These are phyloP conservation scores for Pezicula carpinea DNA, from an alignment of 2,329 filamentous ascomycete species.

Conservation along the genomic window DNA sequence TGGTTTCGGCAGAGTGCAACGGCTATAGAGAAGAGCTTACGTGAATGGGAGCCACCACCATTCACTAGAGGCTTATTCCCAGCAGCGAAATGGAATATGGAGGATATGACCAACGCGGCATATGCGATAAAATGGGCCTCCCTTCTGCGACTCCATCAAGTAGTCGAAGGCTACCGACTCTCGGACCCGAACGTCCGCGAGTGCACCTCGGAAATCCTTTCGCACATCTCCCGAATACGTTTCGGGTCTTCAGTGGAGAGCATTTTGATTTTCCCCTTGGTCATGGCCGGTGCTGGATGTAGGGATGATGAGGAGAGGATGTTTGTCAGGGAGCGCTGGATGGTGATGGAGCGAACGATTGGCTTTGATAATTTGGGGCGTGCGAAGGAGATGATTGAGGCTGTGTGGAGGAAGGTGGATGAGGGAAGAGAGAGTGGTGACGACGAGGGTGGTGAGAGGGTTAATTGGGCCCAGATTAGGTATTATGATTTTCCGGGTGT, in stretches of 20 bases:
- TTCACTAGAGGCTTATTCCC: background rate
- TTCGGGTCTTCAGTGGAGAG: constrained; percentile 4
- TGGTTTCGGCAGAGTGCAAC: constrained; percentile 1
- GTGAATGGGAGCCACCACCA: background rate
- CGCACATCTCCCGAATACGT: constrained; percentile 4
- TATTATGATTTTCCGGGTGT: constrained; percentile 7
- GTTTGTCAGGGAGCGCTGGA: constrained; percentile 34
- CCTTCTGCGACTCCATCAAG: constrained; percentile 6
- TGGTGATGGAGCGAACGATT: constrained; percentile 40
- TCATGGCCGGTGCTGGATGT: constrained; percentile 5
- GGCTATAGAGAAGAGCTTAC: background rate
- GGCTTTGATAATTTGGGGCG: constrained; percentile 39
- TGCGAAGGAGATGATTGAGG: constrained; percentile 34
- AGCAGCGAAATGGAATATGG: background rate
- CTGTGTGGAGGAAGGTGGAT: constrained; percentile 30
- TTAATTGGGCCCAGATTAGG: constrained; percentile 28
- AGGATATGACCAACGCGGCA: constrained; percentile 4
- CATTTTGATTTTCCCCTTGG: constrained; percentile 4
- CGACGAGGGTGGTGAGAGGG: background rate
- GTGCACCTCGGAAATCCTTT: background rate
- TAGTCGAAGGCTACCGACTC: constrained; percentile 6
- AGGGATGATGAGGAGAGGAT: constrained; percentile 30
- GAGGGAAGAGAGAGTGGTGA: constrained; percentile 9
- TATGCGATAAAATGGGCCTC: constrained; percentile 7
- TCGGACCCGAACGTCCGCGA: background rate